A percentile compares a stretch with the other conserved stretches of the same genome.
Conservation (phyloP, 1,139 yeast species). For the Meyerozyma guilliermondii region DNA sequence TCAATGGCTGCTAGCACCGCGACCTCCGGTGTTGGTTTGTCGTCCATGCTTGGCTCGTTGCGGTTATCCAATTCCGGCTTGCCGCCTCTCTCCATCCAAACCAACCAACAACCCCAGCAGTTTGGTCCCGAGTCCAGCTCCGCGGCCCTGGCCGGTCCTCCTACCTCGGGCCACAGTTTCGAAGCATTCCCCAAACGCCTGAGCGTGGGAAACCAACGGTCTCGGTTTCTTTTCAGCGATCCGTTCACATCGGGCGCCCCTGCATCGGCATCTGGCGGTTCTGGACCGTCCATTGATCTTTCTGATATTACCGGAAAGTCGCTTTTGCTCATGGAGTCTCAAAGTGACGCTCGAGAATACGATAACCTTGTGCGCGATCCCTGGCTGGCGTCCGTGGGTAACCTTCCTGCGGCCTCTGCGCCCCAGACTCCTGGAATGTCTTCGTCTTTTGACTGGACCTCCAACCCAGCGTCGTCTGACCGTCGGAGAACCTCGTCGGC, state of each 20-base stretch:
- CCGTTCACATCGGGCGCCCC: slow-evolving; percentile 39
- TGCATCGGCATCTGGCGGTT: slow-evolving; percentile 8
- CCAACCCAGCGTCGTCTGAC: slow-evolving; percentile 11
- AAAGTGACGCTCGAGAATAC: slow-evolving; percentile 48
- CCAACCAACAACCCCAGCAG: slow-evolving; percentile 1
- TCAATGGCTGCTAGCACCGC: slow-evolving; percentile 10
- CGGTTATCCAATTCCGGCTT: slow-evolving; percentile 25
- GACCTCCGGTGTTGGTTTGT: slow-evolving; percentile 7
- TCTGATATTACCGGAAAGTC: slow-evolving; percentile 48
- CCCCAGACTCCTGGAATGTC: slow-evolving; percentile 37
- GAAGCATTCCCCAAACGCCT: slow-evolving; percentile 43
- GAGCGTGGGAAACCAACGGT: slow-evolving; percentile 52
- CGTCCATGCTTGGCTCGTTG: slow-evolving; percentile 21
- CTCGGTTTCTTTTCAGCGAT: slow-evolving; percentile 67
- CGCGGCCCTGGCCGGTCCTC: slow-evolving; percentile 4
- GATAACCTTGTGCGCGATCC: slow-evolving; percentile 48
- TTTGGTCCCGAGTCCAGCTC: slow-evolving; percentile 2
- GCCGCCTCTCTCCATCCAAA: slow-evolving; percentile 15
- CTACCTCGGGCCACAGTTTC: slow-evolving; percentile 5
- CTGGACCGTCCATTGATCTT: slow-evolving; percentile 24
- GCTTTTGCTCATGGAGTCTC: slow-evolving; percentile 51
- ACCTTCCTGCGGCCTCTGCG: slow-evolving; percentile 14
- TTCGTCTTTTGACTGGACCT: slow-evolving; percentile 26
- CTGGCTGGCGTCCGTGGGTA: slow-evolving; percentile 23
- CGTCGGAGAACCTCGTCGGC: slow-evolving; percentile 34